These are phyloP conservation scores for Spatholobus suberectus DNA, from an alignment of 306 rosid species.

Conservation along the genomic window DNA sequence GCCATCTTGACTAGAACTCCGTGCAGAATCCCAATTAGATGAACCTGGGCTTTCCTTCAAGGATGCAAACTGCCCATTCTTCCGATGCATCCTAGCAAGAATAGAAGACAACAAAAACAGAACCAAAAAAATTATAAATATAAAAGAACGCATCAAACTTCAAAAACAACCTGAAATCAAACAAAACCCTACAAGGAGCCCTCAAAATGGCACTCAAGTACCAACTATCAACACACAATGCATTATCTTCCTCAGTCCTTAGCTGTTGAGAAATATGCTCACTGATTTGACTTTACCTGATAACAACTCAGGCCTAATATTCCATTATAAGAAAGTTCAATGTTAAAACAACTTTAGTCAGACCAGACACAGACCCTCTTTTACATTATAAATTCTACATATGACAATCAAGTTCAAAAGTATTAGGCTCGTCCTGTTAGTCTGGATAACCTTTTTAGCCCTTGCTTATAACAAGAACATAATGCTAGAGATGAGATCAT, in stretches of 20 bases:
- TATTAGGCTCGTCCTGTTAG: not conserved
- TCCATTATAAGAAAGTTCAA: conserved; percentile 18
- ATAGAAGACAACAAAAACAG: conserved; percentile 27
- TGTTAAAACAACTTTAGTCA: conserved; percentile 17
- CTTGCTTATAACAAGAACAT: not conserved
- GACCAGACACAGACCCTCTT: not conserved
- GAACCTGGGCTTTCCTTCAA: conserved; percentile 69
- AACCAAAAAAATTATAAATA: not conserved
- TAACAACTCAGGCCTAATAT: conserved; percentile 31
- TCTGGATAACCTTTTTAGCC: conserved; percentile 8
- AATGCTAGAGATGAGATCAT: not conserved
- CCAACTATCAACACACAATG: conserved; percentile 20
- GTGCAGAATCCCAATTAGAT: conserved; percentile 68
- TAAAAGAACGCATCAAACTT: conserved; percentile 19
- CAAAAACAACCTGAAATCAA: conserved; percentile 22
- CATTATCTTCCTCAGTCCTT: conserved; percentile 8
- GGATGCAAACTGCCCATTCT: conserved; percentile 91
- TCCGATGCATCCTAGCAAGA: conserved; percentile 85
- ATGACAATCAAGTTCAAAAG: conserved; percentile 15
- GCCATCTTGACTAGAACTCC: conserved; percentile 66
- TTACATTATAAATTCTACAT: not conserved
- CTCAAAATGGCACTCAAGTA: conserved; percentile 1
- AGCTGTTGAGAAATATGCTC: conserved; percentile 17
- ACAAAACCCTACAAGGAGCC: not conserved
- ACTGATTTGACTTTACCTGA: conserved; percentile 10